Conservation (phyloP, 2,329 filamentous ascomycete species). For the Rhinocladiella similis region DNA sequence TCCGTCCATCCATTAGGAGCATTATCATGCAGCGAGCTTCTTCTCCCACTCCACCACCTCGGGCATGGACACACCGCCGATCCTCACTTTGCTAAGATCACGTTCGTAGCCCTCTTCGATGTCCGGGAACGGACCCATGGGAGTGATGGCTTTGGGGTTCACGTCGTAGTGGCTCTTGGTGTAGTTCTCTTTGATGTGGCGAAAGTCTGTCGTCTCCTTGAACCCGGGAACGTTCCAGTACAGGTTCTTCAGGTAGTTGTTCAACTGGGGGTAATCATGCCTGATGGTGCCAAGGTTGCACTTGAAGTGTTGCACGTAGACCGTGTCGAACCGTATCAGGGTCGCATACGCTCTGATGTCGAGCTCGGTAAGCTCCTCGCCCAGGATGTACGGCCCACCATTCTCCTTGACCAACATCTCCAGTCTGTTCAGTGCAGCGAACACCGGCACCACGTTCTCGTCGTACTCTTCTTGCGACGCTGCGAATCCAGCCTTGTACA, state of each 20-base stretch:
- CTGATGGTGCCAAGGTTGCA: constrained; percentile 63
- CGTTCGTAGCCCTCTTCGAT: constrained; percentile 54
- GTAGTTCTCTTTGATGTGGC: constrained; percentile 69
- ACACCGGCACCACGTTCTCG: constrained; percentile 54
- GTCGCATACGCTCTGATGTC: constrained; percentile 61
- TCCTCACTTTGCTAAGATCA: constrained; percentile 50
- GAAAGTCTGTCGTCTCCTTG: constrained; percentile 62
- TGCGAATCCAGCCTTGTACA: constrained; percentile 64
- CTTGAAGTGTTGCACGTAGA: constrained; percentile 68
- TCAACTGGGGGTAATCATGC: constrained; percentile 59
- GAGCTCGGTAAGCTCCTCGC: constrained; percentile 57
- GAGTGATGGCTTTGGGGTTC: constrained; percentile 64
- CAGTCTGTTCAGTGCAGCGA: constrained; percentile 60
- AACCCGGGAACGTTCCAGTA: constrained; percentile 59
- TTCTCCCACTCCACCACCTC: constrained; percentile 26
- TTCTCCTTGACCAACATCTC: constrained; percentile 50
- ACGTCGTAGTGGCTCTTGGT: constrained; percentile 62
- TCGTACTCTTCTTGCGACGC: constrained; percentile 57
- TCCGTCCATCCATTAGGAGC: not conserved
- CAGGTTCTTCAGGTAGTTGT: constrained; percentile 61
- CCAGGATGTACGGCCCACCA: constrained; percentile 58
- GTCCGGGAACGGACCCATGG: constrained; percentile 60
- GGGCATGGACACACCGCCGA: constrained; percentile 45
- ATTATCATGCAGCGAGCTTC: constrained; percentile 9
- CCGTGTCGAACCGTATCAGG: constrained; percentile 59